Evolutionary conservation across 768 basidiomycete genomes (phyloP).

Genomic region (Boletus huronensis): DNA sequence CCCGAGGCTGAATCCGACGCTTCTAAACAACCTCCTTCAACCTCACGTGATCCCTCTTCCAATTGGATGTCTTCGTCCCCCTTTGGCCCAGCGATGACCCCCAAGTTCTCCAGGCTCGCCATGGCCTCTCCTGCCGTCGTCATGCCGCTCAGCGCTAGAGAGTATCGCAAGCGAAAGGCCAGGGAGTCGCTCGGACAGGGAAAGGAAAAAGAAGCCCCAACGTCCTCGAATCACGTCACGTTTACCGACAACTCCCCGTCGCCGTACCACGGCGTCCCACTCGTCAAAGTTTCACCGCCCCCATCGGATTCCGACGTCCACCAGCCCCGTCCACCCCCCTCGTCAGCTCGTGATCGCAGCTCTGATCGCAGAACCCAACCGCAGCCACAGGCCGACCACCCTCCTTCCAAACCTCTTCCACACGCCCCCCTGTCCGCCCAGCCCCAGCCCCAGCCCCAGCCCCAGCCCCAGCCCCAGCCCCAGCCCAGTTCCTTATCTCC

Average conservation of each 20-base stretch:
- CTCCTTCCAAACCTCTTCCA: neutral
- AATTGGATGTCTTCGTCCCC: constrained; percentile 30
- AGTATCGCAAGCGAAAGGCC: constrained; percentile 25
- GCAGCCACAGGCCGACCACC: constrained; percentile 4
- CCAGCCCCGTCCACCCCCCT: neutral
- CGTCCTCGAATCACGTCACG: constrained; percentile 6
- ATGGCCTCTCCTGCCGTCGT: constrained; percentile 28
- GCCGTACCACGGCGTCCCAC: constrained; percentile 1
- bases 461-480: neutral
- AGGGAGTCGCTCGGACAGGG: constrained; percentile 2
- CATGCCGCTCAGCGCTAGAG: constrained; percentile 30
- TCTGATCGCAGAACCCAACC: neutral
- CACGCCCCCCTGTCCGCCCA: constrained; percentile 7
- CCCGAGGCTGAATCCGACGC: neutral
- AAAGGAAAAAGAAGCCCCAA: constrained; percentile 3
- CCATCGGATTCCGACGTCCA: neutral
- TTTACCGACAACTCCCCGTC: constrained; percentile 11
- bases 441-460: neutral
- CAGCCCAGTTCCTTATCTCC: neutral
- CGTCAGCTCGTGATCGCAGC: neutral
- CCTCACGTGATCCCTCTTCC: constrained; percentile 24
- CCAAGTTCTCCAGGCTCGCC: constrained; percentile 31
- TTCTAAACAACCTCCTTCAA: constrained; percentile 17
- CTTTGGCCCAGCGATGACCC: constrained; percentile 28
- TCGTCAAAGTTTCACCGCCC: constrained; percentile 17